phyloP scores from a whole-genome alignment of 225 moss, liverwort and hornwort species.

The Thuidium tamariscinum region DNA sequence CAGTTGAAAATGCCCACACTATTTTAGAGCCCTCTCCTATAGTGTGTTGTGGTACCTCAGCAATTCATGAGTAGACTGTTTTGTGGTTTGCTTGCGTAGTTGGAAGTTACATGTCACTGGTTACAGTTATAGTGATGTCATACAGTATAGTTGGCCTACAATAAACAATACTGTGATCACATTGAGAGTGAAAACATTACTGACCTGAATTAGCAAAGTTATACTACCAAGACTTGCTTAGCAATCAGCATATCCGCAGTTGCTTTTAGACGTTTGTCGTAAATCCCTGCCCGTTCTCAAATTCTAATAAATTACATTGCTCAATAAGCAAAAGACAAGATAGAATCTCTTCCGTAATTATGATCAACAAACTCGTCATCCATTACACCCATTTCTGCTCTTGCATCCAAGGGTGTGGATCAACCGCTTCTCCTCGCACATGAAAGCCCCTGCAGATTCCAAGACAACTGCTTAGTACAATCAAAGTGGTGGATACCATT shows the following conservation, averaged over 20 bases:
- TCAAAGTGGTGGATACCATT: not conserved
- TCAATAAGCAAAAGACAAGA: not conserved
- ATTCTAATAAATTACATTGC: not conserved
- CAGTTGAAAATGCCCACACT: too few relatives aligned
- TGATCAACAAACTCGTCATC: not conserved
- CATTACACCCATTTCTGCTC: conserved; percentile 48
- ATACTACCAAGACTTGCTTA: not conserved
- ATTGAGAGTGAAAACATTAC: not conserved
- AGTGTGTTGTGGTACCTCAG: too few relatives aligned
- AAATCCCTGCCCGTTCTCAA: not conserved
- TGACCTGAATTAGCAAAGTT: not conserved
- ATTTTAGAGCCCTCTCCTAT: too few relatives aligned
- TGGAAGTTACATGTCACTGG: too few relatives aligned
- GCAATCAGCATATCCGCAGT: not conserved
- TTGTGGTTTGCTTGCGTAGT: too few relatives aligned
- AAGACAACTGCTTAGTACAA: not conserved
- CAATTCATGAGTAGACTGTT: too few relatives aligned
- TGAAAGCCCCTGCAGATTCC: conserved; percentile 44
- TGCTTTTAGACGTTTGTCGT: not conserved
- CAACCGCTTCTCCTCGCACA: conserved; percentile 61
- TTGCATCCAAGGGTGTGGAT: conserved; percentile 63
- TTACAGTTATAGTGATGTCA: too few relatives aligned
- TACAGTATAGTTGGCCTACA: not conserved
- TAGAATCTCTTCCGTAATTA: not conserved
- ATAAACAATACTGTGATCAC: not conserved